Evolutionary conservation across 2,329 filamentous ascomycete species (phyloP).

Genomic region (Daldinia sp.): DNA sequence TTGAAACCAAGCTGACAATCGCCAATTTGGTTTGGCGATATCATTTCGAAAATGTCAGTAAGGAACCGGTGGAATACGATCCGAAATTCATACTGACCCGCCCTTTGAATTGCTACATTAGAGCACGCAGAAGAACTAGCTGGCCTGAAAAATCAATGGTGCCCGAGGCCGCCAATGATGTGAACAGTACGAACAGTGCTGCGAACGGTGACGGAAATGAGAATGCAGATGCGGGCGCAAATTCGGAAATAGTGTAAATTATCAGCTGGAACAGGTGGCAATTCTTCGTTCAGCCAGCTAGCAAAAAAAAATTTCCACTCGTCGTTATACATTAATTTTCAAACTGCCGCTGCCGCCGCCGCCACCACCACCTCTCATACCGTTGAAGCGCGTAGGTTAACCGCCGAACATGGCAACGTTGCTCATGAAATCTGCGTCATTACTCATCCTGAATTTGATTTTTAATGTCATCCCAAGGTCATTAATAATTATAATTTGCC

Average conservation of each 20-base stretch:
- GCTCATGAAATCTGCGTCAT: not conserved
- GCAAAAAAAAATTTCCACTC: too few relatives aligned
- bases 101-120: not conserved
- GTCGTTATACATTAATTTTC: not conserved
- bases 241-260: not conserved
- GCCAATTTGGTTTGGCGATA: not conserved
- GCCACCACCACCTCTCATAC: too few relatives aligned
- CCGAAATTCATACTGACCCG: not conserved
- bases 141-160: not conserved
- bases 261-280: too few relatives aligned
- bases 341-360: too few relatives aligned
- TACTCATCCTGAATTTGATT: too few relatives aligned
- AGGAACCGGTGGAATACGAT: not conserved
- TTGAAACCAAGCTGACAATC: not conserved
- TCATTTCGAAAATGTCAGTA: not conserved
- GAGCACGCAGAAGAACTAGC: not conserved
- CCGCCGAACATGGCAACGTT: too few relatives aligned
- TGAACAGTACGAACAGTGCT: not conserved
- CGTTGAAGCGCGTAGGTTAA: too few relatives aligned
- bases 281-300: too few relatives aligned
- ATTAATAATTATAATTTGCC: not conserved
- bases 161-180: not conserved
- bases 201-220: not conserved
- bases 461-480: too few relatives aligned
- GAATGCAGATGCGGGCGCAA: too few relatives aligned